Conservation (phyloP, 768 basidiomycete species). For the Auricularia sp. region DNA sequence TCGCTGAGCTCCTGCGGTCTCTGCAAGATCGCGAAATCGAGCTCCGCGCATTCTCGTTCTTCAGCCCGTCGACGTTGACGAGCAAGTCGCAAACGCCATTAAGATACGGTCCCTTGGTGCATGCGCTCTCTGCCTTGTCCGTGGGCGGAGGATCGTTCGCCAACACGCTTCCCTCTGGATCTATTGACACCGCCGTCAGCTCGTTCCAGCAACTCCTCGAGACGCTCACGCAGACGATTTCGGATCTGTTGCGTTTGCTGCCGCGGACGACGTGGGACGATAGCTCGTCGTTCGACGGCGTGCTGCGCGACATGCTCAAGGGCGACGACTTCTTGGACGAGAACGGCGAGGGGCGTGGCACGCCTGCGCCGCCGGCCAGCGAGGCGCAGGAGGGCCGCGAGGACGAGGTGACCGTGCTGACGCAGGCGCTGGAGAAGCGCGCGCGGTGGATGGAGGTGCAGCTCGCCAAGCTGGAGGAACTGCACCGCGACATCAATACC, state of each 20-base stretch:
- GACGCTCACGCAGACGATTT: constrained; percentile 83
- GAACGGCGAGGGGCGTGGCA: constrained; percentile 33
- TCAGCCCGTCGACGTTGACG: constrained; percentile 60
- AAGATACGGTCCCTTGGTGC: constrained; percentile 77
- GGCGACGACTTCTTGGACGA: constrained; percentile 82
- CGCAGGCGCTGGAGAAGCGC: constrained; percentile 75
- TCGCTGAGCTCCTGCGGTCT: constrained; percentile 60
- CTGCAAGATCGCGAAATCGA: constrained; percentile 48
- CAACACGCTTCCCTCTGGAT: constrained; percentile 66
- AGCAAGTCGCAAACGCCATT: constrained; percentile 72
- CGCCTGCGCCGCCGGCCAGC: neutral
- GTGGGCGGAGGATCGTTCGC: constrained; percentile 80
- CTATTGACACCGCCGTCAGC: constrained; percentile 84
- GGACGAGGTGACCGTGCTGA: constrained; percentile 78
- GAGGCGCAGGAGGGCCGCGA: constrained; percentile 51
- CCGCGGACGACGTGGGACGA: constrained; percentile 88
- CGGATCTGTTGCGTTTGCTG: constrained; percentile 72
- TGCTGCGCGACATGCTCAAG: constrained; percentile 79
- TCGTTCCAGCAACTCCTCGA: constrained; percentile 85
- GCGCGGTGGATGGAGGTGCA: constrained; percentile 92
- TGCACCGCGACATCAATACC: constrained; percentile 84
- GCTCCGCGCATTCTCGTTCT: constrained; percentile 62
- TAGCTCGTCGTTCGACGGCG: constrained; percentile 80
- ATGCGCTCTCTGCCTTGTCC: constrained; percentile 77
- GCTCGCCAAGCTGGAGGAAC: constrained; percentile 76